These are phyloP conservation scores for Chalara sp. DNA, from an alignment of 2,329 filamentous ascomycete species.

Conservation along the genomic window DNA sequence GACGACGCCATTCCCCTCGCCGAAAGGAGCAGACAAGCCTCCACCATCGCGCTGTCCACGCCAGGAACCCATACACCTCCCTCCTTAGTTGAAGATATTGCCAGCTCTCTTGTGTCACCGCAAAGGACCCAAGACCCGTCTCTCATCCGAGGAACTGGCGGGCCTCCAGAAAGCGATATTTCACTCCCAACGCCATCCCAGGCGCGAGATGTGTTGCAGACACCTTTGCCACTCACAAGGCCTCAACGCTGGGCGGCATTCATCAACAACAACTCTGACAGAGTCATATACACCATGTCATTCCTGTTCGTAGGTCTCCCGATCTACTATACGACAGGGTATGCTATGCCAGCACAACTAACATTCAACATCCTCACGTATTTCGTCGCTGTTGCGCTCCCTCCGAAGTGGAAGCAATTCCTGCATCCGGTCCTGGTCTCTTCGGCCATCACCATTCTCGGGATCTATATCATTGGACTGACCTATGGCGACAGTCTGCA, in stretches of 20 bases:
- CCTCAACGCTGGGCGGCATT: slow-evolving; percentile 43
- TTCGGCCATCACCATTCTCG: slow-evolving; percentile 44
- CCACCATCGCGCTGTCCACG: slow-evolving; percentile 6
- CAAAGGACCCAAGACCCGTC: slow-evolving; percentile 22
- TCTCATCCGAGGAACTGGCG: slow-evolving; percentile 21
- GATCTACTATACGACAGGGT: slow-evolving; percentile 45
- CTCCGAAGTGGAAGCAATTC: slow-evolving; percentile 41
- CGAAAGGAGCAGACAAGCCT: slow-evolving; percentile 15
- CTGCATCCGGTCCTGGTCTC: slow-evolving; percentile 53
- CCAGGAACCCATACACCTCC: slow-evolving; percentile 7
- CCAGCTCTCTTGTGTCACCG: slow-evolving; percentile 14
- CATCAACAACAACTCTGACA: slow-evolving; percentile 39
- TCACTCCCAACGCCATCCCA: background rate
- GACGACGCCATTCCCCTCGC: slow-evolving; percentile 42
- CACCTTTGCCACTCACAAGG: slow-evolving; percentile 29
- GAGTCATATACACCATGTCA: slow-evolving; percentile 35
- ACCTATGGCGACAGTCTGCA: slow-evolving; percentile 34
- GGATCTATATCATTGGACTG: slow-evolving; percentile 46
- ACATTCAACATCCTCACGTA: slow-evolving; percentile 45
- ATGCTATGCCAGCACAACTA: slow-evolving; percentile 40
- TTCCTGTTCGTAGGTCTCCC: slow-evolving; percentile 47
- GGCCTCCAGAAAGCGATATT: background rate
- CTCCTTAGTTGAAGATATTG: background rate
- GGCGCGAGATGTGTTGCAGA: background rate
- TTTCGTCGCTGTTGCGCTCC: slow-evolving; percentile 41